phyloP scores from a whole-genome alignment of 2,329 filamentous ascomycete genomes.

The Talaromyces rugulosus region DNA sequence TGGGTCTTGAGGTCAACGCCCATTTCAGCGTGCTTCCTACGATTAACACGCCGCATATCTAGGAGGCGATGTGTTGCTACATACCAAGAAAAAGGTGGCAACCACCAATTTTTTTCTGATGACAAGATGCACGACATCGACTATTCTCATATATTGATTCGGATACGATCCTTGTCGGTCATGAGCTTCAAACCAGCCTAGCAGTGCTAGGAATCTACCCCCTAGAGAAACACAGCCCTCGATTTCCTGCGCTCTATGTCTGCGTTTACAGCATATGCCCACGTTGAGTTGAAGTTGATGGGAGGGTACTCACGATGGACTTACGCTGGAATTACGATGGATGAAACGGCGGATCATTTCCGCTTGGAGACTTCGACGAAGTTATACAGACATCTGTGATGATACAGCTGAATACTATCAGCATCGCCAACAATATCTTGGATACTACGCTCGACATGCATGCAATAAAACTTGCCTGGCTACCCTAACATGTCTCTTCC shows the following conservation, averaged over 20 bases:
- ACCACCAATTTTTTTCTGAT: constrained; percentile 17
- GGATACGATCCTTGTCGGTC: constrained; percentile 48
- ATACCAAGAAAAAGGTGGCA: not conserved
- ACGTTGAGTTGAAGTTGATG: constrained; percentile 55
- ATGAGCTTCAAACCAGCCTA: constrained; percentile 45
- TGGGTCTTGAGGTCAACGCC: not conserved
- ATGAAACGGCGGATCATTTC: no score
- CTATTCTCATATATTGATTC: constrained; percentile 42
- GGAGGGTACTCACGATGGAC: not conserved
- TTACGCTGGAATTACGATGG: no score
- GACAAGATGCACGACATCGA: constrained; percentile 39
- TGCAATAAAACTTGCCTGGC: not conserved
- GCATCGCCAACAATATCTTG: no score
- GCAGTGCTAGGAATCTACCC: constrained; percentile 42
- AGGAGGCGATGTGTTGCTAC: not conserved
- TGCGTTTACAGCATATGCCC: constrained; percentile 52
- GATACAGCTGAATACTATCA: no score
- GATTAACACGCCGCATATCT: not conserved
- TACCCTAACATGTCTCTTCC: not conserved
- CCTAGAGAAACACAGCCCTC: not conserved
- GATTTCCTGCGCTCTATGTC: constrained; percentile 49
- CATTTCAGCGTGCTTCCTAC: not conserved
- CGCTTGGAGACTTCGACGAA: not conserved
- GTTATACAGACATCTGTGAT: not conserved
- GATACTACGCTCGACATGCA: not conserved